Percentiles rank a stretch among this genome's conserved stretches.
phyloP scores from a whole-genome alignment of 2,329 filamentous ascomycete genomes.

The Apiospora rasikravindrae region DNA sequence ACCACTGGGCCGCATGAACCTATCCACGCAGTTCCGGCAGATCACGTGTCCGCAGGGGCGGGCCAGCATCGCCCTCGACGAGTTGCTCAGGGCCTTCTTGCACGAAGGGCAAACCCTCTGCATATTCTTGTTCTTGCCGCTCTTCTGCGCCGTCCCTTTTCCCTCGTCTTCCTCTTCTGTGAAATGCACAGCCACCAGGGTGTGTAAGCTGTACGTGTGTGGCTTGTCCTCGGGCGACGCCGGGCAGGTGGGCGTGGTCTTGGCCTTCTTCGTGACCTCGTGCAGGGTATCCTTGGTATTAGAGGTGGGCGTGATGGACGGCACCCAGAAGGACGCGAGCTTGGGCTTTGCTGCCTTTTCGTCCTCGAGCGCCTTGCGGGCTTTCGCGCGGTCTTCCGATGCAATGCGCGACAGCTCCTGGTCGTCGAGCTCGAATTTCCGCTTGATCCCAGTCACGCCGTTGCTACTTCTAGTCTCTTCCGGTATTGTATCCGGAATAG shows the following conservation, averaged over 20 bases:
- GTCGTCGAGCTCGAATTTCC: conserved; percentile 82
- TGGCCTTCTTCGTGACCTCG: conserved; percentile 63
- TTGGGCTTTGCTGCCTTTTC: conserved; percentile 69
- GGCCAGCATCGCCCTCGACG: conserved; percentile 79
- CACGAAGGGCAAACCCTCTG: conserved; percentile 79
- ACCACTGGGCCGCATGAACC: conserved; percentile 73
- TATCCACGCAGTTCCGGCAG: conserved; percentile 81
- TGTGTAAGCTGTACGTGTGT: conserved; percentile 80
- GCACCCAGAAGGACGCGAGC: conserved; percentile 92
- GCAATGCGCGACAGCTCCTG: conserved; percentile 76
- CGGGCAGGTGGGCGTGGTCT: conserved; percentile 76
- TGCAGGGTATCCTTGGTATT: conserved; percentile 63
- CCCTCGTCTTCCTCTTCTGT: conserved; percentile 67
- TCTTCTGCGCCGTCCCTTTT: conserved; percentile 28
- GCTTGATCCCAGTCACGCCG: conserved; percentile 57
- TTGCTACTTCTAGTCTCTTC: conserved; percentile 33
- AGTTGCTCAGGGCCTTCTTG: conserved; percentile 80
- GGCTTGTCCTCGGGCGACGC: conserved; percentile 68
- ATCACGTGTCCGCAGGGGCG: conserved; percentile 92
- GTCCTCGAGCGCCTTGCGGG: conserved; percentile 69
- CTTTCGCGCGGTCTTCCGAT: conserved; percentile 70
- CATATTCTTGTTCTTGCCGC: conserved; percentile 43
- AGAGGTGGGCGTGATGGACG: conserved; percentile 75
- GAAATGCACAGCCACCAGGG: conserved; percentile 78
- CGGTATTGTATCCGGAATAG: neutral